Evolutionary conservation across 768 basidiomycete species (phyloP), one percentile per base, ranked within the genome.

Genomic region (Cystofilobasidium capitatum): DNA sequence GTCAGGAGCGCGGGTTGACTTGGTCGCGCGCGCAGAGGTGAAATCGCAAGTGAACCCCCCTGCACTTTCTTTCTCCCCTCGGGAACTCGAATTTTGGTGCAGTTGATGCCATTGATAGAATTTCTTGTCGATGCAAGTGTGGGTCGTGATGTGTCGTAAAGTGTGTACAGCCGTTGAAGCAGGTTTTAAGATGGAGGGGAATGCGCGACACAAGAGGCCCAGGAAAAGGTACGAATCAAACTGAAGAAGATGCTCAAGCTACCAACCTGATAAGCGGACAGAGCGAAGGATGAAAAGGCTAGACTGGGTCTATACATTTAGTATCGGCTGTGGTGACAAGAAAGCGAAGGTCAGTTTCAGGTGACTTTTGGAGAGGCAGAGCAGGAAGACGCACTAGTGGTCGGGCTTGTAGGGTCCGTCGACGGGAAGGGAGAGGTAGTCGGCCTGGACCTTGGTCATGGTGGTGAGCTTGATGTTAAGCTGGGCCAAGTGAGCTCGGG

Each of bases 381-480:
- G 42, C 13, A 44, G 13, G 22, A 12, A 44, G 22, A 44, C 60
- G n/a, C n/a, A n/a, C n/a, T 59, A 59, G 58, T 59, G 55, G 51
- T 40, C 42, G 51, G 47, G 79, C 81, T 88, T 88, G 83, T 86
- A 88, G 33, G 86, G 86, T 54, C 94, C 96, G 70, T 82, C 79
- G 73, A 82, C 80, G 68, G 91, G 89, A 72, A 98, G 85, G 78
- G 92, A 92, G 70, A 98, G 85, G 83, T 99, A 99, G 57, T 81
- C 79, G 72, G 92, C 84, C 80, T 99, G 96, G 70, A 82, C 82
- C 16, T 82, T 42, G 65, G 77, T 74, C 72, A 79, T 72, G 70
- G 80, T 80, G 54, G 92, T 94, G 78, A 99, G 83, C 82, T 93
- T 91, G 81, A 99, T 90, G 76, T 89, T 91, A 74, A 98, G 83